Evolutionary conservation across 2,329 filamentous ascomycete species (phyloP), one percentile per base, ranked within the genome.

Genomic region (Talaromyces sp.): DNA sequence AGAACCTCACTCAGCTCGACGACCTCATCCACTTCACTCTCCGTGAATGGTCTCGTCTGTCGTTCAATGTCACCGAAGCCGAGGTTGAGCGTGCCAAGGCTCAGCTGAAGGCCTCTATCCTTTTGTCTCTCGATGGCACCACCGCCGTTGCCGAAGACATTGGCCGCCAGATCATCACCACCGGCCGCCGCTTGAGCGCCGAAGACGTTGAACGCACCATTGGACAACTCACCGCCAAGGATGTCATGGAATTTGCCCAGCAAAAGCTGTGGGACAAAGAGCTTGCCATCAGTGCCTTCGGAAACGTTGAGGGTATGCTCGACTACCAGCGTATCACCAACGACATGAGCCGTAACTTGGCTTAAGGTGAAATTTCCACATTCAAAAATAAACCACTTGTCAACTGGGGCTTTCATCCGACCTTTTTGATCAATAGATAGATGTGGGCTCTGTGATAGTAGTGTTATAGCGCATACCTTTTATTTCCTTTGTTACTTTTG

Each of bases 61-160:
- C 91, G 72, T 89, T 88, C 83, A 90, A 88, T 80, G 95, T 99
- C 72, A 88, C 85, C 73, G 86, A 92, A 75, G 88, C 93, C 68
- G 95, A 99, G 83, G 90, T 93, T 65, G 95, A 99, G 87, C 94
- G 95, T 70, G 95, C 95, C 80, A 99, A 99, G 87, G 91, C 95
- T 67, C 95, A 99, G 84, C 89, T 99, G 73, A 99, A 99, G 87
- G 95, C 95, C 65, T 96, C 93, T 60, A 93, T 99, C 74, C 91
- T 99, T 65, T 88, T 99, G 68, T 96, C 92, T 59, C 91, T 99
- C 34, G 95, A 99, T 78, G 96, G 93, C 78, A 98, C 95, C 75
- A 98, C 95, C 56, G 92, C 95, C 71, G 89, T 97, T 60, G 95
- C 95, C 65, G 95, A 99, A 85, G 95, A 99, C 77, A 96, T 99